Conservation (phyloP, 768 basidiomycete species). For the Macrolepiota dolichaula region DNA sequence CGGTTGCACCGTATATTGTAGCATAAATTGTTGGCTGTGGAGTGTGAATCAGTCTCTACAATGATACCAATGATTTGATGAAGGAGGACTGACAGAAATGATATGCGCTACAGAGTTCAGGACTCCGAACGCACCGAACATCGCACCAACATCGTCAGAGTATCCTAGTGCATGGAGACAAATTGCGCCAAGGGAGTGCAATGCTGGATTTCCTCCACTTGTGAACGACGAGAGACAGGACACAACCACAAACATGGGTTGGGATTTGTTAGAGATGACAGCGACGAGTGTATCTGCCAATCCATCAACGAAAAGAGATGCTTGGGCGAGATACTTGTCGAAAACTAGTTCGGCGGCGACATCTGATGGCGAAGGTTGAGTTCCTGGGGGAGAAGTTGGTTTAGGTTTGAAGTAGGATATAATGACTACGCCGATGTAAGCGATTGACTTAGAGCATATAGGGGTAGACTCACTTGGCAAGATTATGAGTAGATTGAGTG, state of each 20-base stretch:
- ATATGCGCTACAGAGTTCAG: conserved; percentile 64
- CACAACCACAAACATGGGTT: conserved; percentile 50
- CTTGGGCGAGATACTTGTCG: conserved; percentile 62
- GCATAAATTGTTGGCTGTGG: conserved; percentile 67
- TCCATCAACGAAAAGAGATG: conserved; percentile 66
- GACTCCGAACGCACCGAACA: conserved; percentile 73
- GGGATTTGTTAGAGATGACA: conserved; percentile 45
- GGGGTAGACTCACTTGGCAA: conserved; percentile 54
- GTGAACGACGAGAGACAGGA: conserved; percentile 65
- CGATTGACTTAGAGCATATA: not conserved
- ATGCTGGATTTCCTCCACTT: conserved; percentile 63
- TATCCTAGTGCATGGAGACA: conserved; percentile 54
- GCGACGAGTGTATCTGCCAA: conserved; percentile 62
- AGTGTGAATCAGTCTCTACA: not conserved
- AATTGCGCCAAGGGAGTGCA: conserved; percentile 69
- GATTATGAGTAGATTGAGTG: conserved; percentile 61
- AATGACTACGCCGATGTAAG: conserved; percentile 40
- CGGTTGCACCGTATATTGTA: conserved; percentile 59
- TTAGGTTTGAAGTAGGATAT: conserved; percentile 61
- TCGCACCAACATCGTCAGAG: conserved; percentile 47
- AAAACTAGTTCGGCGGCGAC: conserved; percentile 63
- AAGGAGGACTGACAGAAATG: conserved; percentile 40
- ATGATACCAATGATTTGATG: not conserved
- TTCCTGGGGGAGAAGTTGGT: conserved; percentile 21
- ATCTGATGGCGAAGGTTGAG: conserved; percentile 32